Evolutionary conservation across 192 early-diverging fungal species (phyloP).

Genomic region (Gryganskiella cystojenkinii): DNA sequence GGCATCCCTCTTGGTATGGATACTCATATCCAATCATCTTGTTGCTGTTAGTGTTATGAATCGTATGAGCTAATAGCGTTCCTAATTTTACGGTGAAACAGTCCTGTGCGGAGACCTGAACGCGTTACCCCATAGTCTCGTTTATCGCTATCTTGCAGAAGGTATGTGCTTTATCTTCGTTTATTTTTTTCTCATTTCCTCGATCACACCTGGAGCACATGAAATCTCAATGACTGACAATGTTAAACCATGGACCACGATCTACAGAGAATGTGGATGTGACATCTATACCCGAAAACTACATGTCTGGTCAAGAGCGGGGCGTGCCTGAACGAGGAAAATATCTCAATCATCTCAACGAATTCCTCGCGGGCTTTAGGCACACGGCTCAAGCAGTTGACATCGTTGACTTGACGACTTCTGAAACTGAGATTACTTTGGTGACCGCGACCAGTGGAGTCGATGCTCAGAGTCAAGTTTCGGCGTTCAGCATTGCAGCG

Average conservation of each 20-base stretch:
- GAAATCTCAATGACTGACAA: neutral
- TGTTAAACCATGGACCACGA: neutral
- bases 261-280: slow-evolving; percentile 22
- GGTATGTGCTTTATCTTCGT: neutral
- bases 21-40: too few species aligned
- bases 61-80: too few species aligned
- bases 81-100: neutral
- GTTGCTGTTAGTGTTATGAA: too few species aligned
- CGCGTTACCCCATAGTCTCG: slow-evolving; percentile 19
- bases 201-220: too few species aligned
- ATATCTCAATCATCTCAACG: slow-evolving; percentile 8
- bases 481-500: too few species aligned
- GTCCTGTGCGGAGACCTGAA: slow-evolving; percentile 48
- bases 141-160: slow-evolving; percentile 9
- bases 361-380: slow-evolving; percentile 16
- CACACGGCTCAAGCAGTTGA: neutral
- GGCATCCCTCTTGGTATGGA: slow-evolving; percentile 24
- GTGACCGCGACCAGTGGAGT: too few species aligned
- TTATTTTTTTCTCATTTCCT: neutral
- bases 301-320: slow-evolving; percentile 7
- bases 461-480: too few species aligned
- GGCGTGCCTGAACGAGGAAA: neutral
- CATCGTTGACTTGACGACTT: too few species aligned
- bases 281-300: slow-evolving; percentile 5
- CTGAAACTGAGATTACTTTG: neutral